Evolutionary conservation across 2,329 filamentous ascomycete species (phyloP), one percentile per base, ranked within the genome.

Genomic region (Alternaria sp.): DNA sequence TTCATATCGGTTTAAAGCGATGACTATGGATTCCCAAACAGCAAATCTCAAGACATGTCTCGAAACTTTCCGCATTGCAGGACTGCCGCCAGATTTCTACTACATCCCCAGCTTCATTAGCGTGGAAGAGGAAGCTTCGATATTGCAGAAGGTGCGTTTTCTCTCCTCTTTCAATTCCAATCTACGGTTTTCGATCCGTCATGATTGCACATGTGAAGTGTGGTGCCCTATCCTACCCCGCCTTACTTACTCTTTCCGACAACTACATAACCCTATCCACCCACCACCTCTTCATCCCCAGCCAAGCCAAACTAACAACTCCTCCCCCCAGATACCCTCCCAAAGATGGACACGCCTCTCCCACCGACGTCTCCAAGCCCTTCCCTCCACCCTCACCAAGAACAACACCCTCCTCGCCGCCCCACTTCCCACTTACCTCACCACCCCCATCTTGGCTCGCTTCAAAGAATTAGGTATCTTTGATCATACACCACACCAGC

Each of bases 21-120:
- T 0, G 9, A 26, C 3, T 2, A 48, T 48, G 44, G 21, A 10
- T 10, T 29, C 26, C 31, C 24, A 31, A 7, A 7, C 29, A 2
- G 8, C 9, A 2, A 37, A 23, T 2, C 26, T 6, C 4, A 62
- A 54, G 6, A 21, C n/a, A 4, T 39, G 39, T 2, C 39, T 70
- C 3, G 24, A 63, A 40, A 53, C 55, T 11, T 73, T 70, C 48
- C 68, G 69, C 63, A 84, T 93, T 59, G 62, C 76, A 7, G 69
- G 69, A 31, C 81, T 93, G 2, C 90, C 90, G 4, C 74, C 83
- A 1, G 80, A 84, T 33, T 90, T 92, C 53, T 97, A 89, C 80
- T 97, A 98, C 79, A 89, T 97, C 56, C 84, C 92, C 7, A 83
- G 93, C 74, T 97, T 97, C 79, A 90, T 98, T 74, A 89, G 85